These are phyloP conservation scores for Trichoderma gracile DNA, from an alignment of 2,329 filamentous ascomycete genomes.

Conservation along the genomic window DNA sequence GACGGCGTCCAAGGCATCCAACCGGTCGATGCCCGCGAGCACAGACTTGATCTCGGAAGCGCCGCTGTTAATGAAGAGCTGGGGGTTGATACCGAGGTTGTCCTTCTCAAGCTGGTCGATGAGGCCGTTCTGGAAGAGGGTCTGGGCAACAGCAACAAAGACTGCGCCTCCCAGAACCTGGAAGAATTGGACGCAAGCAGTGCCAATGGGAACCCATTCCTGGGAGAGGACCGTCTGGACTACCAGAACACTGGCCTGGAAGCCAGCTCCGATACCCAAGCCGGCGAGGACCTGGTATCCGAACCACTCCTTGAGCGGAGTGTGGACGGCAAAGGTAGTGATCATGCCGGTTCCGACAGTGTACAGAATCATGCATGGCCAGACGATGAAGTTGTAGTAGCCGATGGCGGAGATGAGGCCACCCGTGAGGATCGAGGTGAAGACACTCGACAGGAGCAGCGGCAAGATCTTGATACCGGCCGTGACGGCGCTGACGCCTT, in stretches of 20 bases:
- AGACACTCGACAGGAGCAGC: slow-evolving; percentile 52
- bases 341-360: slow-evolving; percentile 56
- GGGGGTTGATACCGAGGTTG: slow-evolving; percentile 49
- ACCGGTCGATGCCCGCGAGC: slow-evolving; percentile 44
- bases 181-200: slow-evolving; percentile 59
- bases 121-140: slow-evolving; percentile 67
- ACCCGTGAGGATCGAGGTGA: slow-evolving; percentile 49
- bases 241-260: slow-evolving; percentile 51
- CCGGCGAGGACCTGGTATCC: slow-evolving; percentile 59
- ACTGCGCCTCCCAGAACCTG: slow-evolving; percentile 67
- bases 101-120: slow-evolving; percentile 50
- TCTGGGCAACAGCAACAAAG: slow-evolving; percentile 64
- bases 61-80: slow-evolving; percentile 54
- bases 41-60: slow-evolving; percentile 52
- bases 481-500: slow-evolving; percentile 53
- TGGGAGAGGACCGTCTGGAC: slow-evolving; percentile 54
- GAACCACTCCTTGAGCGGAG: slow-evolving; percentile 53
- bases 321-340: slow-evolving; percentile 52
- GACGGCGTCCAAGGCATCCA: slow-evolving; percentile 46
- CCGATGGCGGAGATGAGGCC: slow-evolving; percentile 46
- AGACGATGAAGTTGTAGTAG: slow-evolving; percentile 45
- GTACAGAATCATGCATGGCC: slow-evolving; percentile 44
- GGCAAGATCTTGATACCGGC: slow-evolving; percentile 58
- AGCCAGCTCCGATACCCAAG: slow-evolving; percentile 52
- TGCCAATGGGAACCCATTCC: slow-evolving; percentile 52